Conservation (phyloP, 73 alveolate genomes). For the Paramecium sonneborni region DNA sequence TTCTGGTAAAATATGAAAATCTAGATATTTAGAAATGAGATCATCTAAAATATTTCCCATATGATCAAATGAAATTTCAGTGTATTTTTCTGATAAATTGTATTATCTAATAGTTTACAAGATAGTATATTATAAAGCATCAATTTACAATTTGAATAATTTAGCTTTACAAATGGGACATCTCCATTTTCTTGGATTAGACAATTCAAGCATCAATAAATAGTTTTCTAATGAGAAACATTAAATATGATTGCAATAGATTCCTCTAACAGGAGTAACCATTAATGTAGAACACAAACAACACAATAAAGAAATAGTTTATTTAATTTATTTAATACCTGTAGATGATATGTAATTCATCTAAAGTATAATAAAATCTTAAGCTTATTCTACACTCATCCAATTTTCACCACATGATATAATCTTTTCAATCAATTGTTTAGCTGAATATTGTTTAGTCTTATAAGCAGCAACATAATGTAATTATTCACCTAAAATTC, state of each 20-base stretch:
- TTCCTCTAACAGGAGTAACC: constrained; percentile 44
- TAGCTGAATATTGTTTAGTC: background rate
- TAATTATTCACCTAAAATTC: background rate
- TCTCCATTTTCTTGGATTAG: constrained; percentile 10
- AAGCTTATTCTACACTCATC: constrained; percentile 49
- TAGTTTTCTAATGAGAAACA: constrained; percentile 12
- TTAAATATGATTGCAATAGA: background rate
- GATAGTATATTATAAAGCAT: background rate
- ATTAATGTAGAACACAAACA: background rate
- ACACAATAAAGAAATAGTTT: background rate
- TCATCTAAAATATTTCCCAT: constrained; percentile 12
- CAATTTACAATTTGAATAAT: background rate
- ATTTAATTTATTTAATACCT: background rate
- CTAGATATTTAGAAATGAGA: background rate
- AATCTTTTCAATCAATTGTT: background rate
- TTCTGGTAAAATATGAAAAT: background rate
- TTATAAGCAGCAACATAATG: background rate
- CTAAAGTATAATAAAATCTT: background rate
- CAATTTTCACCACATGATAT: background rate
- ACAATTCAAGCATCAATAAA: background rate
- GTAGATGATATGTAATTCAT: background rate
- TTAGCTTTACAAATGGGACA: constrained; percentile 32
- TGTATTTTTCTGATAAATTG: background rate
- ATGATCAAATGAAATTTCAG: background rate
- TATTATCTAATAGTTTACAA: background rate